Evolutionary conservation across 371 early-diverging fungal species (phyloP).

Genomic region (Mortierella sp.): DNA sequence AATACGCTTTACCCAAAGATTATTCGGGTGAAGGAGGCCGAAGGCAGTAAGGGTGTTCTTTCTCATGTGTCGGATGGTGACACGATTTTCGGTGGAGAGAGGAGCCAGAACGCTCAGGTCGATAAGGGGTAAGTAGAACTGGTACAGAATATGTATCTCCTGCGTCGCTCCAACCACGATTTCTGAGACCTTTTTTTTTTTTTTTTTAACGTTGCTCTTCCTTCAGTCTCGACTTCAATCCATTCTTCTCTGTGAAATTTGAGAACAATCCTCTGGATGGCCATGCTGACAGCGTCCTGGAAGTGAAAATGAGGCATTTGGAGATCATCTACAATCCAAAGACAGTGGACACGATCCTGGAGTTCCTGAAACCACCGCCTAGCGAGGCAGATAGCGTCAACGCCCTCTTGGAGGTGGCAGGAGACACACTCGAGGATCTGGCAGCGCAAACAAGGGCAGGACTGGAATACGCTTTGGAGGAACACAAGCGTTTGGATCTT

Average conservation of each 20-base stretch:
- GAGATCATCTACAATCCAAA: constrained; percentile 91
- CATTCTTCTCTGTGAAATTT: constrained; percentile 87
- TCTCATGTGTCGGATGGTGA: constrained; percentile 49
- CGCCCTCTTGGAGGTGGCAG: constrained; percentile 84
- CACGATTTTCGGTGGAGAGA: constrained; percentile 36
- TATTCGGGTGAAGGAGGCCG: constrained; percentile 81
- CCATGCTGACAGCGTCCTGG: constrained; percentile 87
- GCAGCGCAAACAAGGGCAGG: constrained; percentile 91
- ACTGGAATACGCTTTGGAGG: constrained; percentile 87
- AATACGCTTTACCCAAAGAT: constrained; percentile 84
- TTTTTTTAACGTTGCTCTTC: neutral
- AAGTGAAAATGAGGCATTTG: constrained; percentile 87
- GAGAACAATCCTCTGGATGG: constrained; percentile 90
- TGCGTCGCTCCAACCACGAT: too few species aligned
- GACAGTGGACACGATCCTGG: constrained; percentile 76
- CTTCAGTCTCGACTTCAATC: constrained; percentile 52
- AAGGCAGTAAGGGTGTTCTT: constrained; percentile 41
- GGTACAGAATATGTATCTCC: neutral
- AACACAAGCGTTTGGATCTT: constrained; percentile 90
- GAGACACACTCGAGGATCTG: constrained; percentile 89
- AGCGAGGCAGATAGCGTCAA: constrained; percentile 80
- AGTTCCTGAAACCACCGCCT: constrained; percentile 89
- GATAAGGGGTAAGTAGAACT: constrained; percentile 12
- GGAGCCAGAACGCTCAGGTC: constrained; percentile 13
- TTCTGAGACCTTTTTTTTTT: neutral